Evolutionary conservation across 345 rosid species (phyloP).

Genomic region (Syzygium oleosum): DNA sequence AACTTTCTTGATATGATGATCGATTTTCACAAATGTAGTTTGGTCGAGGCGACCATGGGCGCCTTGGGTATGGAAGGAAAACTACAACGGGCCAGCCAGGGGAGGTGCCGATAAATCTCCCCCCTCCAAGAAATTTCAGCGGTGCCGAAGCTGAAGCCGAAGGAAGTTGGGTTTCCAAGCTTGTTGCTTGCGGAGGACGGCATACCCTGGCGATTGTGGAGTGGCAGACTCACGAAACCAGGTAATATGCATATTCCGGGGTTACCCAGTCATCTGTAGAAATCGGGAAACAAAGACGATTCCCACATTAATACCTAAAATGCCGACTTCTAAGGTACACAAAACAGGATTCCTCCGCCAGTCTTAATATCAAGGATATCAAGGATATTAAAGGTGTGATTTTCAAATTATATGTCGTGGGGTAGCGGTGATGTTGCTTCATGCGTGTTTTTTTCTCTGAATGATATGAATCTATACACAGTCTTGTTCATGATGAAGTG

Average conservation of each 20-base stretch:
- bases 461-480: background rate
- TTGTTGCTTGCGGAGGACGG: slow-evolving; percentile 89
- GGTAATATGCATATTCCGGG: background rate
- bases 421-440: background rate
- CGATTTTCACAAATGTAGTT: slow-evolving; percentile 38
- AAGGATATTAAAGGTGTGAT: background rate
- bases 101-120: slow-evolving; percentile 67
- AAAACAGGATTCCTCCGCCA: background rate
- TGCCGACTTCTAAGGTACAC: background rate
- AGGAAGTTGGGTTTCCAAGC: slow-evolving; percentile 67
- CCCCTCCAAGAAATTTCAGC: slow-evolving; percentile 33
- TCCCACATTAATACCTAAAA: background rate
- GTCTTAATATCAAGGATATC: background rate
- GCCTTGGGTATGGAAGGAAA: slow-evolving; percentile 89
- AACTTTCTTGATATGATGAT: background rate
- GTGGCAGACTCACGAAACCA: slow-evolving; percentile 32
- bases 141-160: slow-evolving; percentile 30
- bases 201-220: slow-evolving; percentile 83
- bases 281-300: background rate
- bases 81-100: slow-evolving; percentile 84
- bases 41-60: slow-evolving; percentile 97
- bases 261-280: background rate
- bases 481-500: background rate
- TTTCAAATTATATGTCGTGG: background rate
- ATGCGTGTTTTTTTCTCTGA: background rate